These are phyloP conservation scores for Jamesozyma jinghongensis DNA, from an alignment of 805 yeast species.

Conservation along the genomic window DNA sequence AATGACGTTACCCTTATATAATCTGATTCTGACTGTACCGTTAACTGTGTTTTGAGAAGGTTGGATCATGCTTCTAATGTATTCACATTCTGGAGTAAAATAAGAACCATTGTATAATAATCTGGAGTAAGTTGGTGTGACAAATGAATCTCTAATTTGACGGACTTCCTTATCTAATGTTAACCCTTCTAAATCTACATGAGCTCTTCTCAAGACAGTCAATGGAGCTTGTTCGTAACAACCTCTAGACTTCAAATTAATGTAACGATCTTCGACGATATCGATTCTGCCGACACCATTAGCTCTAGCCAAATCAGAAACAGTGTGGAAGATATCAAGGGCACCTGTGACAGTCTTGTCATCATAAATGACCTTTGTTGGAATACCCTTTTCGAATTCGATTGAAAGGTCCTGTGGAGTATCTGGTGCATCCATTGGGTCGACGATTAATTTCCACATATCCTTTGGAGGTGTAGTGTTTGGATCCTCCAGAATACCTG, in stretches of 20 bases:
- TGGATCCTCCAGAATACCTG: constrained; percentile 98
- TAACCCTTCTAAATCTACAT: constrained; percentile 93
- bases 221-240: constrained; percentile 99
- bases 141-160: constrained; percentile 92
- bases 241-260: constrained; percentile 97
- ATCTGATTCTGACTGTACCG: constrained; percentile 89
- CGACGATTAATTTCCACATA: constrained; percentile 98
- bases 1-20: constrained; percentile 80
- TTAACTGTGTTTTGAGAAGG: constrained; percentile 94
- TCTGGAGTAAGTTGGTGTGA: constrained; percentile 84
- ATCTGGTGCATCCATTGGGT: constrained; percentile 92
- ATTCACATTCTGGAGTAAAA: constrained; percentile 98
- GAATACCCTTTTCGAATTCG: constrained; percentile 78
- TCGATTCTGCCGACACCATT: constrained; percentile 99
- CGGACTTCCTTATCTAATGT: constrained; percentile 97
- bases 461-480: constrained; percentile 98
- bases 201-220: constrained; percentile 86
- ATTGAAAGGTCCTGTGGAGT: constrained; percentile 83
- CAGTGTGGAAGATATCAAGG: constrained; percentile 84
- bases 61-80: constrained; percentile 82
- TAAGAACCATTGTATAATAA: constrained; percentile 94
- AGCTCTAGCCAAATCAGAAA: constrained; percentile 94
- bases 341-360: constrained; percentile 73
- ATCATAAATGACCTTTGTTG: constrained; percentile 63
- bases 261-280: constrained; percentile 97